A percentile compares a stretch with the other conserved stretches of the same genome.
Evolutionary conservation across 805 yeast genomes (phyloP).

Genomic region (Metschnikowia reukaufii): DNA sequence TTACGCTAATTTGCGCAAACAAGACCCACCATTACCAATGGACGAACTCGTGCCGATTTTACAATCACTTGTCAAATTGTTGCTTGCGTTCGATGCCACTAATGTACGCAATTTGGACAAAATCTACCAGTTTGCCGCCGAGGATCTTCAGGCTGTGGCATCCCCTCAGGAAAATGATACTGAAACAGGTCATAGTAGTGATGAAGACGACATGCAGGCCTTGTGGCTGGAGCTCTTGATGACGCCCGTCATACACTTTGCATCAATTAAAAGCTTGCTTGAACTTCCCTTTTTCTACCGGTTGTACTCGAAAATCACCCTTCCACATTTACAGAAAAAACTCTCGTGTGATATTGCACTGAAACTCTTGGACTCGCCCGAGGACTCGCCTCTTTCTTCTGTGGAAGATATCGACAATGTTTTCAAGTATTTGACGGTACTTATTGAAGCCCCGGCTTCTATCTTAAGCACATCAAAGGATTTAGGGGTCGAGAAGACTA

Average conservation of each 20-base stretch:
- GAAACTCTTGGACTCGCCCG: constrained; percentile 44
- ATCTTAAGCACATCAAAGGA: constrained; percentile 36
- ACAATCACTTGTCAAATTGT: constrained; percentile 62
- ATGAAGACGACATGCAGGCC: constrained; percentile 18
- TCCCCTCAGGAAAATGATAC: too few species aligned
- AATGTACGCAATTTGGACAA: constrained; percentile 59
- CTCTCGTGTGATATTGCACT: constrained; percentile 64
- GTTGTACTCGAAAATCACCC: constrained; percentile 53
- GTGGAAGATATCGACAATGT: constrained; percentile 57
- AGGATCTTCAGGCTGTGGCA: constrained; percentile 25
- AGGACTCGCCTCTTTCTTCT: constrained; percentile 23
- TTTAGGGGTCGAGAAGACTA: constrained; percentile 39
- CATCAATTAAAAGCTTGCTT: constrained; percentile 41
- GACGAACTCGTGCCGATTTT: constrained; percentile 64
- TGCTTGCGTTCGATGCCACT: constrained; percentile 65
- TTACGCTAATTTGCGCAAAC: constrained; percentile 51
- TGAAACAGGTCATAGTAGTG: too few species aligned
- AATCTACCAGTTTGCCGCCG: constrained; percentile 57
- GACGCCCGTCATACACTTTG: constrained; percentile 48
- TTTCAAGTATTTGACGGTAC: constrained; percentile 55
- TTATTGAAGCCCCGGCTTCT: constrained; percentile 43
- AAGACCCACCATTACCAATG: constrained; percentile 64
- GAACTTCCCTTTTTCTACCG: constrained; percentile 50
- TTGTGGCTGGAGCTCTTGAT: constrained; percentile 48
- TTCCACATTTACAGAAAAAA: constrained; percentile 49